These are phyloP conservation scores for Lachnellula occidentalis DNA, from an alignment of 2,329 filamentous ascomycete genomes.

Conservation along the genomic window DNA sequence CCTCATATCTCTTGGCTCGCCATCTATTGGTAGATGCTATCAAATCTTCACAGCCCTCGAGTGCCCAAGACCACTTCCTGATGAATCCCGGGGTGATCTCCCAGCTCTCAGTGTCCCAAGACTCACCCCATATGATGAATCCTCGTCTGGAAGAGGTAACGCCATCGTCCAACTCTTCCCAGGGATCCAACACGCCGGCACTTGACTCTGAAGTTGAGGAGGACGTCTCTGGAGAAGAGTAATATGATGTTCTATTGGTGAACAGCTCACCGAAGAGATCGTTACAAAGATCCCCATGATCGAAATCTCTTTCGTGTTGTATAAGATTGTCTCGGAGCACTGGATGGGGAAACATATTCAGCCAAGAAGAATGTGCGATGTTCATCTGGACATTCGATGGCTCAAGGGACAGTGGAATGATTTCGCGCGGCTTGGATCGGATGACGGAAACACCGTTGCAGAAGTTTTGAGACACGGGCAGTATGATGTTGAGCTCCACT, in stretches of 20 bases:
- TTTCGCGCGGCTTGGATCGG: neutral
- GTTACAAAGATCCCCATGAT: constrained; percentile 14
- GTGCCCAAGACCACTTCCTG: constrained; percentile 16
- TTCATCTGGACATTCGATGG: constrained; percentile 17
- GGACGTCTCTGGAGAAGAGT: neutral
- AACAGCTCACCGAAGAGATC: constrained; percentile 20
- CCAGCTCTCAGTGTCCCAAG: constrained; percentile 15
- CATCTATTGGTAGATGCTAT: constrained; percentile 17
- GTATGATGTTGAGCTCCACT: neutral
- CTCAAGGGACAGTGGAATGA: constrained; percentile 10
- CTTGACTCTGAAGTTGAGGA: neutral
- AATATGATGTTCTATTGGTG: neutral
- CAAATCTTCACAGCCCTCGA: constrained; percentile 16
- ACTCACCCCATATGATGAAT: constrained; percentile 20
- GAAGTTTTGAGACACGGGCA: neutral
- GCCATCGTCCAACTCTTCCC: constrained; percentile 8
- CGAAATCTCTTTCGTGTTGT: constrained; percentile 11
- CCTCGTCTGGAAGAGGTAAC: constrained; percentile 11
- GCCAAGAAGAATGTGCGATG: constrained; percentile 17
- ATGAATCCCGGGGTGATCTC: constrained; percentile 18
- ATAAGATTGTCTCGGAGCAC: constrained; percentile 21
- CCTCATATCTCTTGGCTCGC: constrained; percentile 12
- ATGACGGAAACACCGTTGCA: constrained; percentile 15
- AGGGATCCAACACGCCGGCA: neutral
- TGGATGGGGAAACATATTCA: constrained; percentile 21